Conservation (phyloP, 2,329 filamentous ascomycete species). For the Chrysosporium queenslandicum region DNA sequence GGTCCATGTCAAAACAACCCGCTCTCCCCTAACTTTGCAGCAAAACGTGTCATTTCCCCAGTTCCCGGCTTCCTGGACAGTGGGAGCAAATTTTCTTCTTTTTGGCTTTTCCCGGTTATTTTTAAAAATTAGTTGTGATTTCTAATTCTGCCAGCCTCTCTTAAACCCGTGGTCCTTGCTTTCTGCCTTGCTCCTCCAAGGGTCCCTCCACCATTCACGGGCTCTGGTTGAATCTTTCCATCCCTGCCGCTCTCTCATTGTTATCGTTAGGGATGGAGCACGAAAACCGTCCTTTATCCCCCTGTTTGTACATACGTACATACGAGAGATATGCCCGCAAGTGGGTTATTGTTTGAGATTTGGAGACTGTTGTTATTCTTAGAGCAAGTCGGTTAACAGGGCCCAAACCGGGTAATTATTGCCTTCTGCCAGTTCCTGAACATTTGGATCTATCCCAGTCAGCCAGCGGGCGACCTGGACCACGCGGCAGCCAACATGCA, state of each 20-base stretch:
- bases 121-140: neutral
- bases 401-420: constrained; percentile 9
- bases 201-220: neutral
- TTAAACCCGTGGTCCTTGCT: constrained; percentile 8
- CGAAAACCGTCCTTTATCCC: neutral
- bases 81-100: constrained; percentile 10
- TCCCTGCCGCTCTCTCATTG: neutral
- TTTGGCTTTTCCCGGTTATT: constrained; percentile 1
- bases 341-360: constrained; percentile 4
- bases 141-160: neutral
- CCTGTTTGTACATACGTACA: neutral
- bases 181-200: constrained; percentile 2
- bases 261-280: neutral
- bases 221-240: neutral
- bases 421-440: neutral
- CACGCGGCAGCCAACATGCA: constrained; percentile 11
- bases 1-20: constrained; percentile 9
- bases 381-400: constrained; percentile 9
- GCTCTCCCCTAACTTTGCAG: constrained; percentile 4
- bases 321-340: constrained; percentile 1
- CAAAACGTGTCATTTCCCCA: constrained; percentile 11
- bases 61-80: constrained; percentile 11
- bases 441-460: neutral
- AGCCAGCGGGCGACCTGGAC: constrained; percentile 2
- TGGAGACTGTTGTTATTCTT: constrained; percentile 4